phyloP scores from a whole-genome alignment of 257 asterid genomes.

The Solanum verrucosum region DNA sequence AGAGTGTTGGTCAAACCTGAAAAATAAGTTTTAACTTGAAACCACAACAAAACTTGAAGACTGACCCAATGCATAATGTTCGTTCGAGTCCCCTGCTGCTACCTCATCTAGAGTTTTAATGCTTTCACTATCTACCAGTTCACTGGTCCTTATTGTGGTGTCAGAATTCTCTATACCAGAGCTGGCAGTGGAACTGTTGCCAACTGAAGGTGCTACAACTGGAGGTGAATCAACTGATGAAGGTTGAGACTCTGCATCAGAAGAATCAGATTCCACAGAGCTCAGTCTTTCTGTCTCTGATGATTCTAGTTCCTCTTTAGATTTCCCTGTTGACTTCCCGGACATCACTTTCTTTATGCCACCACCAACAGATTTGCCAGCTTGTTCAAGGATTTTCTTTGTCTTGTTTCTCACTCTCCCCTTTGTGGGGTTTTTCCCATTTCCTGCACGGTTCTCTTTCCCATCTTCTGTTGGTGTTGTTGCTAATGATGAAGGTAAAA shows the following conservation, averaged over 20 bases:
- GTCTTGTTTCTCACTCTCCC: conserved; percentile 39
- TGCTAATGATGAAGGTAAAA: conserved; percentile 14
- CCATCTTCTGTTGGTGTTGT: conserved; percentile 25
- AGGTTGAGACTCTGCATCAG: conserved; percentile 27
- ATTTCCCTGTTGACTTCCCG: conserved; percentile 32
- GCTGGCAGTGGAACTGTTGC: background rate
- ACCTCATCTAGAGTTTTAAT: too few relatives aligned
- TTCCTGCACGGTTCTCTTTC: conserved; percentile 30
- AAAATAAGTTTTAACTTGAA: background rate
- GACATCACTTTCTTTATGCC: conserved; percentile 42
- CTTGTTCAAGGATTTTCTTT: conserved; percentile 48
- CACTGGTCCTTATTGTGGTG: too few relatives aligned
- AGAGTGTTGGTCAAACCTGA: background rate
- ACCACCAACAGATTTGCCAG: conserved; percentile 59
- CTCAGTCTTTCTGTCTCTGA: conserved; percentile 11
- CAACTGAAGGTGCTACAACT: conserved; percentile 13
- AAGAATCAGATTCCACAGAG: conserved; percentile 9
- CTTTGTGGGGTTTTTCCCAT: conserved; percentile 24
- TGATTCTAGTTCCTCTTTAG: conserved; percentile 15
- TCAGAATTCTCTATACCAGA: background rate
- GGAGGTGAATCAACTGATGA: conserved; percentile 14
- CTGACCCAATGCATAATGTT: too few relatives aligned
- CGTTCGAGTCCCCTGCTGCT: too few relatives aligned
- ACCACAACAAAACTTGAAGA: too few relatives aligned
- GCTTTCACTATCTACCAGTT: too few relatives aligned